Evolutionary conservation across 345 rosid species (phyloP).

Genomic region (Adansonia digitata): DNA sequence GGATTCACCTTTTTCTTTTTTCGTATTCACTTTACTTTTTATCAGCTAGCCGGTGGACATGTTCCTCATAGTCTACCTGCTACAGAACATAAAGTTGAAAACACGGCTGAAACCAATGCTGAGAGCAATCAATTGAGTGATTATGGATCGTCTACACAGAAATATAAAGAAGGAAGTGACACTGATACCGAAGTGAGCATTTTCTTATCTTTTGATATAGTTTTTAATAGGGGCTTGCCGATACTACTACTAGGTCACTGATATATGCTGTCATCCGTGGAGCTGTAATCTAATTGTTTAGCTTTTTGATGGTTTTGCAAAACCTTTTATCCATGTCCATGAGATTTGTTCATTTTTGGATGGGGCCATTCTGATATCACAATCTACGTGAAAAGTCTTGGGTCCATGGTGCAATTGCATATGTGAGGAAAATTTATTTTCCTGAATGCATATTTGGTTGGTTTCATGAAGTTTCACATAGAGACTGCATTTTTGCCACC

Average conservation of each 20-base stretch:
- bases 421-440: constrained; percentile 12
- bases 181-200: constrained; percentile 43
- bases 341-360: background rate
- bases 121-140: constrained; percentile 46
- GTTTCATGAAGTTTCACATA: constrained; percentile 29
- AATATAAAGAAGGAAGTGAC: constrained; percentile 31
- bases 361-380: background rate
- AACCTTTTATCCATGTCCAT: constrained; percentile 1
- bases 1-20: background rate
- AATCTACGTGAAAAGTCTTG: background rate
- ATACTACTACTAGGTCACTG: too few relatives aligned
- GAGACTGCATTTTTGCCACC: constrained; percentile 31
- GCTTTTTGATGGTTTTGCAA: background rate
- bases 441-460: constrained; percentile 18
- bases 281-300: background rate
- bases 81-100: constrained; percentile 32
- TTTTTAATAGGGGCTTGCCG: too few relatives aligned
- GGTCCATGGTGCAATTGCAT: background rate
- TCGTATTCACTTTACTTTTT: background rate
- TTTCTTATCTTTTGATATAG: background rate
- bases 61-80: constrained; percentile 32
- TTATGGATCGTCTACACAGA: constrained; percentile 30
- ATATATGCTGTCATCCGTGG: background rate
- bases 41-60: constrained; percentile 36
- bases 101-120: too few relatives aligned